A percentile compares a stretch with the other conserved stretches of the same genome.
Evolutionary conservation across 805 yeast species (phyloP).

Genomic region (Yamadazyma olivae): DNA sequence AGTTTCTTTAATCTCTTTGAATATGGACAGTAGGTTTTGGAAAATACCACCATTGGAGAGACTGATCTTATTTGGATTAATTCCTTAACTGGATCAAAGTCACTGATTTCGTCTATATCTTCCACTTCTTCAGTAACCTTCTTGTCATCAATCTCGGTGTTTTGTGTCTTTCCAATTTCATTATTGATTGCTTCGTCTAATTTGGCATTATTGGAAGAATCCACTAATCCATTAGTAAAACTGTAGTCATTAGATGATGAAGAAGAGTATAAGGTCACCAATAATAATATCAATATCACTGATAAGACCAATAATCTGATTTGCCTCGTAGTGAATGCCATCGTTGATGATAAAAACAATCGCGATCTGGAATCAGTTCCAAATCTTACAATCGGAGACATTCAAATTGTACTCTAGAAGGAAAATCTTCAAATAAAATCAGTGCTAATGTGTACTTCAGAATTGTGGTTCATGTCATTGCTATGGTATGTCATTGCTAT

Average conservation of each 20-base stretch:
- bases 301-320: conserved; percentile 9
- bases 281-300: conserved; percentile 6
- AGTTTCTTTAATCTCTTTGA: conserved; percentile 69
- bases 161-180: conserved; percentile 25
- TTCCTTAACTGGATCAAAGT: conserved; percentile 35
- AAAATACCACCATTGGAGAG: conserved; percentile 66
- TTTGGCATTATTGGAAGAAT: conserved; percentile 31
- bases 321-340: conserved; percentile 5
- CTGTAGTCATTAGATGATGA: conserved; percentile 2
- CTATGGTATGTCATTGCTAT: too few species aligned
- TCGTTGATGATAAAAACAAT: too few species aligned
- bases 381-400: too few species aligned
- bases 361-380: too few species aligned
- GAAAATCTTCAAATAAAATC: too few species aligned
- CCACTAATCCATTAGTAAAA: conserved; percentile 22
- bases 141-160: conserved; percentile 1
- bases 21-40: conserved; percentile 64
- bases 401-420: too few species aligned
- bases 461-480: too few species aligned
- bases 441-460: too few species aligned
- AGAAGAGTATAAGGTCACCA: conserved; percentile 5
- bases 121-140: conserved; percentile 1
- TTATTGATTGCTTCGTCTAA: conserved; percentile 39
- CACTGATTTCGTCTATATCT: conserved; percentile 10
- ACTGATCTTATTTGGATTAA: conserved; percentile 53